Evolutionary conservation across 768 basidiomycete genomes (phyloP).

Genomic region (Boletellus ananas): DNA sequence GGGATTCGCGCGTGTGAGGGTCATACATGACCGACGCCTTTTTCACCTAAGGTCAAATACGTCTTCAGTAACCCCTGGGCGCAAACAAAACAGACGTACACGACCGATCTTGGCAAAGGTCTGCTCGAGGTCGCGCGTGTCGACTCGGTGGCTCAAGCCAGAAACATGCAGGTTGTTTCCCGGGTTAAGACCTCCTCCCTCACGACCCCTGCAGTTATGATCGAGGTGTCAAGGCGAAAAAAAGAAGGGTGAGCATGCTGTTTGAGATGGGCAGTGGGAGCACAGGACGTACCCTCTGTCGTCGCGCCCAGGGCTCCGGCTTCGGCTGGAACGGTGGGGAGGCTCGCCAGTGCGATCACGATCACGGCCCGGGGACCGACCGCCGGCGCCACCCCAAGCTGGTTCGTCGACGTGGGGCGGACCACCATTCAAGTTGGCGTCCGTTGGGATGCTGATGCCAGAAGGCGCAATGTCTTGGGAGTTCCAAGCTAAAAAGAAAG

Average conservation of each 20-base stretch:
- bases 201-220: constrained; percentile 14
- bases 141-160: constrained; percentile 56
- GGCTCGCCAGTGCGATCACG: constrained; percentile 38
- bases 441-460: constrained; percentile 70
- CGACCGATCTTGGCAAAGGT: constrained; percentile 86
- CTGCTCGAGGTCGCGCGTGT: constrained; percentile 83
- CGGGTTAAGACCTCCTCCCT: constrained; percentile 45
- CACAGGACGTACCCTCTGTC: constrained; percentile 51
- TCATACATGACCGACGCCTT: constrained; percentile 72
- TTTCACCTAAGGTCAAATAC: constrained; percentile 38
- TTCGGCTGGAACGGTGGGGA: constrained; percentile 69
- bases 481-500: constrained; percentile 68
- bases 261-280: background rate
- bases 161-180: constrained; percentile 68
- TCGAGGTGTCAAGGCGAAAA: background rate
- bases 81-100: constrained; percentile 40
- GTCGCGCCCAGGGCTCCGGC: constrained; percentile 66
- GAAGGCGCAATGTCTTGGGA: constrained; percentile 77
- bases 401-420: constrained; percentile 50
- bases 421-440: constrained; percentile 43
- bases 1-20: constrained; percentile 66
- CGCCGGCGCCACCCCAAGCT: constrained; percentile 43
- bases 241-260: background rate
- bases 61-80: constrained; percentile 1
- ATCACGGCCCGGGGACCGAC: constrained; percentile 40